Evolutionary conservation across 2,329 filamentous ascomycete species (phyloP).

Genomic region (Rhynchosporium agropyri): DNA sequence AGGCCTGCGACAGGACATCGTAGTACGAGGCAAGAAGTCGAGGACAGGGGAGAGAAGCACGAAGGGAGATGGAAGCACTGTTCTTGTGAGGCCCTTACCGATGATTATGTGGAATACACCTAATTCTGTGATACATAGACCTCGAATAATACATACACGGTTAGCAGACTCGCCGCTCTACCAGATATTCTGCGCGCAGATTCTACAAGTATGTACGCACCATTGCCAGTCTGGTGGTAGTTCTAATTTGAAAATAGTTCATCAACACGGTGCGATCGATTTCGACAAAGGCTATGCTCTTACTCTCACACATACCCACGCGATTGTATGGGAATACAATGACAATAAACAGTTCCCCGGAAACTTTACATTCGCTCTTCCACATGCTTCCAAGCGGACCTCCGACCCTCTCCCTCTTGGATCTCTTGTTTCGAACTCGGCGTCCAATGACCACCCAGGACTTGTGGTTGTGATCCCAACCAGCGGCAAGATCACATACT

Average conservation of each 20-base stretch:
- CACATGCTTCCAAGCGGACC: constrained; percentile 67
- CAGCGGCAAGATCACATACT: constrained; percentile 85
- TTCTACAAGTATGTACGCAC: constrained; percentile 58
- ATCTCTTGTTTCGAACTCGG: constrained; percentile 77
- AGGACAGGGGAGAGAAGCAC: constrained; percentile 66
- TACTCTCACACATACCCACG: constrained; percentile 77
- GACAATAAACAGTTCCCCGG: constrained; percentile 69
- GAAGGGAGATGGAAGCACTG: constrained; percentile 68
- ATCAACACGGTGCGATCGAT: constrained; percentile 67
- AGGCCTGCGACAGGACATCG: constrained; percentile 52
- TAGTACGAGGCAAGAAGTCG: constrained; percentile 62
- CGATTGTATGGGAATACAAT: constrained; percentile 88
- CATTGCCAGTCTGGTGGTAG: constrained; percentile 22
- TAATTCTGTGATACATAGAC: constrained; percentile 54
- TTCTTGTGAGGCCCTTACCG: constrained; percentile 58
- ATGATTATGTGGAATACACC: constrained; percentile 5
- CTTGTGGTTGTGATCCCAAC: constrained; percentile 83
- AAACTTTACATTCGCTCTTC: constrained; percentile 78
- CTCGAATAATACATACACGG: constrained; percentile 80
- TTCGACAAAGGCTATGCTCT: constrained; percentile 73
- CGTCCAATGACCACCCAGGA: constrained; percentile 78
- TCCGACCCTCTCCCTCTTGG: constrained; percentile 79
- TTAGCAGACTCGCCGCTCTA: constrained; percentile 81
- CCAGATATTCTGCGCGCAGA: constrained; percentile 75
- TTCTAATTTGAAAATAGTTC: constrained; percentile 48